A percentile compares a stretch with the other conserved stretches of the same genome.
These are phyloP conservation scores for Spathaspora gorwiae DNA, from an alignment of 805 yeast species.

Conservation along the genomic window DNA sequence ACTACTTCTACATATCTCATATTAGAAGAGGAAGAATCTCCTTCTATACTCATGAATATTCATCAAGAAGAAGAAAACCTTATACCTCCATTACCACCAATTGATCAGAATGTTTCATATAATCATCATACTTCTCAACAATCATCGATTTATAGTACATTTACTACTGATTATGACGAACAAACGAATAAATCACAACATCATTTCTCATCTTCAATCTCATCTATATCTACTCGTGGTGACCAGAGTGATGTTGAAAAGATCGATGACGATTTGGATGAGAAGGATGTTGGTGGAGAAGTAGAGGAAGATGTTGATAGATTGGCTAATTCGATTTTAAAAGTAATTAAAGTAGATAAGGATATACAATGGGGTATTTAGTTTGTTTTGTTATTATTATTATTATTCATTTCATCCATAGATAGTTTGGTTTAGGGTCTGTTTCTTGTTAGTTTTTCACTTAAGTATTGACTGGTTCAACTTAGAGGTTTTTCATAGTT, in stretches of 20 bases:
- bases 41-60: not conserved
- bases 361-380: slow-evolving; percentile 14
- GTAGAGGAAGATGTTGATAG: slow-evolving; percentile 10
- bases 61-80: slow-evolving; percentile 1
- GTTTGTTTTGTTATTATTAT: not conserved
- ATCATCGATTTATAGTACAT: not conserved
- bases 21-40: not conserved
- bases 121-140: not conserved
- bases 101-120: not conserved
- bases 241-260: not conserved
- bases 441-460: not conserved
- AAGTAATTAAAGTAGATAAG: slow-evolving; percentile 10
- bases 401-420: not conserved
- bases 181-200: not conserved
- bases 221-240: not conserved
- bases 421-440: not conserved
- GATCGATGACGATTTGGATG: not conserved
- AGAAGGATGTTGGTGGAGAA: not conserved
- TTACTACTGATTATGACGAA: not conserved
- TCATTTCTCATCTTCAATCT: not conserved
- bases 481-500: too few relatives aligned
- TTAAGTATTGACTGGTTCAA: too few relatives aligned
- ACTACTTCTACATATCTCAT: not conserved
- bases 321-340: slow-evolving; percentile 14
- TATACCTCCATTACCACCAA: slow-evolving; percentile 1